Evolutionary conservation across 2,329 filamentous ascomycete species (phyloP), one percentile per base, ranked within the genome.

Genomic region (Stachybotrys chlorohalonatus): DNA sequence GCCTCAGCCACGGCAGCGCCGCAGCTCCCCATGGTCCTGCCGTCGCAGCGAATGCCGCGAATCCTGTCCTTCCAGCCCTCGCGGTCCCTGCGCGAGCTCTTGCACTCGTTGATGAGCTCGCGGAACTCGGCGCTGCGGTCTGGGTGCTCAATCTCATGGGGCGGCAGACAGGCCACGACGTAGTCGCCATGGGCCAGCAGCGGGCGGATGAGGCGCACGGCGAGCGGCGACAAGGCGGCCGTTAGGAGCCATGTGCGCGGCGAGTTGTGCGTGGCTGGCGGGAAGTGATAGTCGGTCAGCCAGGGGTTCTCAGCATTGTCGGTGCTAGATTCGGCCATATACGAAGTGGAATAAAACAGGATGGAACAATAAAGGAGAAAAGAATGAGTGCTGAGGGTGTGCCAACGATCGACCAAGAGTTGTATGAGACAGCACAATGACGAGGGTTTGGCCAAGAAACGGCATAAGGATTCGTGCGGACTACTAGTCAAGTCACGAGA

Each of bases 231-330:
- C 57, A 93, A 82, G 39, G 90, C 89, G 56, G 89, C 87, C 11
- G 92, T 96, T 60, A 99, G 76, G 66, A 99, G 85, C 94, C 94
- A 97, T 64, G 93, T 90, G 65, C 93, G 86, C 52, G 92, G 91
- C 36, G 82, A 85, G 66, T 85, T 86, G 69, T 85, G 82, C 24
- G 82, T 85, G 58, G 83, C 81, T 83, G 71, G 46, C 15, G 60
- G 56, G 65, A 51, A 63, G 59, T 55, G 59, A 4, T 24, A 24
- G 58, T 55, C 55, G 63, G 62, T 68, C 65, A 66, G 64, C 66
- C 69, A 65, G 66, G 59, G 56, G 60, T 59, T 45, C 42, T 36
- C 24, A 24, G 24, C 24, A 51, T 53, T 49, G 54, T 51, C 52
- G 52, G 53, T 52, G 49, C 30, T 52, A 32, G 52, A 24, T 24